Conservation (phyloP, 805 yeast genomes). For the Nakazawaea populi region DNA sequence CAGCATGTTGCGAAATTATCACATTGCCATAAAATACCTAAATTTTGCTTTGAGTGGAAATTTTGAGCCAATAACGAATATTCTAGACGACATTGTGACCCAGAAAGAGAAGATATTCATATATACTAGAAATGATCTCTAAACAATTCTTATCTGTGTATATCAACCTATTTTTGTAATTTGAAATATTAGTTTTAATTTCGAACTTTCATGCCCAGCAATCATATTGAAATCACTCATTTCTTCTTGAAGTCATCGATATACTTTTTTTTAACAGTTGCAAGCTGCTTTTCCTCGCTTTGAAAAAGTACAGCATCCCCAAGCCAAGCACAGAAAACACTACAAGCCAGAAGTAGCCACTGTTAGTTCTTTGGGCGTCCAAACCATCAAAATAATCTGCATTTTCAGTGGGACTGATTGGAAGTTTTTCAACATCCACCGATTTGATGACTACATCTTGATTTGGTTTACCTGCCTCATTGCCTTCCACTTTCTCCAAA, state of each 20-base stretch:
- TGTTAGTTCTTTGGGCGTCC: background rate
- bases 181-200: too few species aligned
- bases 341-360: slow-evolving; percentile 7
- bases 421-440: slow-evolving; percentile 11
- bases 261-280: background rate
- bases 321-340: background rate
- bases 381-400: slow-evolving; percentile 3
- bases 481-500: slow-evolving; percentile 53
- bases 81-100: slow-evolving; percentile 17
- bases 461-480: slow-evolving; percentile 33
- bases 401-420: slow-evolving; percentile 4
- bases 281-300: background rate
- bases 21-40: slow-evolving; percentile 13
- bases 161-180: too few species aligned
- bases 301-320: background rate
- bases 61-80: slow-evolving; percentile 10
- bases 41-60: slow-evolving; percentile 4
- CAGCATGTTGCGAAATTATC: slow-evolving; percentile 1
- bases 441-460: slow-evolving; percentile 34
- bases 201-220: background rate
- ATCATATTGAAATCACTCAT: too few species aligned
- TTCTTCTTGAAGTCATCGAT: background rate
- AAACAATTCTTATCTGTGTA: background rate
- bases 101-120: slow-evolving; percentile 24
- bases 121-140: slow-evolving; percentile 17